A percentile compares a stretch with the other conserved stretches of the same genome.
phyloP scores from a whole-genome alignment of 768 basidiomycete genomes.

The Butyriboletus loyo region DNA sequence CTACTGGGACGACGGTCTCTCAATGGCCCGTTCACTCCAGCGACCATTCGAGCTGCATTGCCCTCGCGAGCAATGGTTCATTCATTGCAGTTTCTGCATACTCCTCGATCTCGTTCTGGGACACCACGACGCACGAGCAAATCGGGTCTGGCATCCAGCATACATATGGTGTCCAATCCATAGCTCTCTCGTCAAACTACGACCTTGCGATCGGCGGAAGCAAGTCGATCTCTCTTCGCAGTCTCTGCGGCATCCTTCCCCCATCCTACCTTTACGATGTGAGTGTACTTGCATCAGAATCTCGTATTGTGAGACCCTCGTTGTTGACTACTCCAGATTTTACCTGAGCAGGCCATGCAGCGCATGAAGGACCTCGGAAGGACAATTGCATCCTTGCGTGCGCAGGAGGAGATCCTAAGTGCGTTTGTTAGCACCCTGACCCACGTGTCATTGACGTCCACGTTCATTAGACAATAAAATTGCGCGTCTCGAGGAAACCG shows the following conservation, averaged over 20 bases:
- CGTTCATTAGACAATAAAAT: too few species aligned
- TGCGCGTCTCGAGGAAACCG: too few species aligned
- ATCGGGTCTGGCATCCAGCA: background rate
- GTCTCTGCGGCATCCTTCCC: background rate
- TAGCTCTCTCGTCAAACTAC: background rate
- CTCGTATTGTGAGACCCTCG: too few species aligned
- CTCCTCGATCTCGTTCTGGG: background rate
- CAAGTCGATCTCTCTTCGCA: background rate
- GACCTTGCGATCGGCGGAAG: background rate
- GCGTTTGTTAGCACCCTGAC: background rate
- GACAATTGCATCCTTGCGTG: too few species aligned
- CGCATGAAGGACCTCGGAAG: too few species aligned
- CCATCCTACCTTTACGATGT: background rate
- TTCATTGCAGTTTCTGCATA: background rate
- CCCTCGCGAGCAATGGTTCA: too few species aligned
- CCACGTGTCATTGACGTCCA: too few species aligned
- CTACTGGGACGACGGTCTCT: background rate
- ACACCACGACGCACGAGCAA: background rate
- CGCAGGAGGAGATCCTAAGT: background rate
- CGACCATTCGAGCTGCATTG: background rate
- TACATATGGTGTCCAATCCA: background rate
- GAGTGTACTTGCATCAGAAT: background rate
- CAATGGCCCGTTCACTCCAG: background rate
- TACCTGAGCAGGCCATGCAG: too few species aligned
- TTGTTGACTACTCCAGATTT: too few species aligned